phyloP scores from a whole-genome alignment of 2,329 filamentous ascomycete genomes.

The Cytospora leucostoma region DNA sequence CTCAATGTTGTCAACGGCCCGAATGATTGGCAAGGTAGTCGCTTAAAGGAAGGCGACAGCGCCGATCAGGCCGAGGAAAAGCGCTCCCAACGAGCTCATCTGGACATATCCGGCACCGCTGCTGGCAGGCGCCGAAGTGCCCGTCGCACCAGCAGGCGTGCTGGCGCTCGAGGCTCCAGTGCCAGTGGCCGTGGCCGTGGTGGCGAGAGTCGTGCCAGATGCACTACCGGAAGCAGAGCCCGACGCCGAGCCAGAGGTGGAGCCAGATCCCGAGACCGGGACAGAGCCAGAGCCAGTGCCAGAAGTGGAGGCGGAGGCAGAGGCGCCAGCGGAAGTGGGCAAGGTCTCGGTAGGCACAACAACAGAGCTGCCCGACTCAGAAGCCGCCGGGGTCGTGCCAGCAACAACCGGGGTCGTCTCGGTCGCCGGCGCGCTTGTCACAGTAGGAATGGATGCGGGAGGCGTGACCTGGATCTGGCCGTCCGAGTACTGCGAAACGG shows the following conservation, averaged over 20 bases:
- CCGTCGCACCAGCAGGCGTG: slow-evolving; percentile 29
- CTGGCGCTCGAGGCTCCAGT: slow-evolving; percentile 25
- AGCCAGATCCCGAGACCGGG: slow-evolving; percentile 1
- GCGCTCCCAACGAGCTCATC: slow-evolving; percentile 38
- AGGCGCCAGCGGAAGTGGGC: slow-evolving; percentile 22
- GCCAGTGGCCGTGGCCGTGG: slow-evolving; percentile 31
- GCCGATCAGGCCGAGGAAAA: slow-evolving; percentile 39
- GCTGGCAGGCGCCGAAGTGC: slow-evolving; percentile 32
- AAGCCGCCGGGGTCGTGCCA: slow-evolving; percentile 23
- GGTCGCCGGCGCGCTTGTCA: slow-evolving; percentile 29
- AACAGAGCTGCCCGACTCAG: slow-evolving; percentile 28
- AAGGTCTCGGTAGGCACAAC: slow-evolving; percentile 29
- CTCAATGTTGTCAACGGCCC: background rate
- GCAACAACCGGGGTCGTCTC: slow-evolving; percentile 25
- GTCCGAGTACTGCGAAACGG: slow-evolving; percentile 48
- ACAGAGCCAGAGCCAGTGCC: slow-evolving; percentile 9
- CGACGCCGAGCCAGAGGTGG: slow-evolving; percentile 10
- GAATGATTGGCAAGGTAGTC: background rate
- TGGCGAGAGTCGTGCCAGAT: slow-evolving; percentile 27
- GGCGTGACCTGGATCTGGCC: slow-evolving; percentile 51
- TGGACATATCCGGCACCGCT: slow-evolving; percentile 37
- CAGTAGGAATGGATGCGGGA: slow-evolving; percentile 32
- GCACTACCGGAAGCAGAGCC: slow-evolving; percentile 27
- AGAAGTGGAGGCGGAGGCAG: background rate
- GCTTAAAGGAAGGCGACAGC: slow-evolving; percentile 41